Percentiles rank a stretch among this genome's conserved stretches.
These are phyloP conservation scores for Selaginella tamariscina DNA, from an alignment of 75 land plant species.

Conservation along the genomic window DNA sequence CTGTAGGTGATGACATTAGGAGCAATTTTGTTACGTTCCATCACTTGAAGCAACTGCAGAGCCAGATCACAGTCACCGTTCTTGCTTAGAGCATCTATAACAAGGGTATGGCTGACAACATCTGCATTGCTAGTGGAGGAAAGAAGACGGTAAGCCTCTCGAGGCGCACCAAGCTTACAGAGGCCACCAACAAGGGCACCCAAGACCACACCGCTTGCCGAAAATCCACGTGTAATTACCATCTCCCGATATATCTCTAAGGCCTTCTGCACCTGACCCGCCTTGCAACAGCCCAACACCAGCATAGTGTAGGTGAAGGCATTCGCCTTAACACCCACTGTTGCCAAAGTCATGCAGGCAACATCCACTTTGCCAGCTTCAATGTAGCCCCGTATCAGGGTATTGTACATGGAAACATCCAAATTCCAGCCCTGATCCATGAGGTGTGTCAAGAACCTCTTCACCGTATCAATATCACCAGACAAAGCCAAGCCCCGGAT, in stretches of 20 bases:
- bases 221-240: background rate
- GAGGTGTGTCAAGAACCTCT: background rate
- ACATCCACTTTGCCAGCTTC: background rate
- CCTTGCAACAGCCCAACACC: background rate
- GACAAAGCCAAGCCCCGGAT: background rate
- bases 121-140: background rate
- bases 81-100: background rate
- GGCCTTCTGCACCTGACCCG: background rate
- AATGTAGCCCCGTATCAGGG: background rate
- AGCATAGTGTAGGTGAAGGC: background rate
- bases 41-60: background rate
- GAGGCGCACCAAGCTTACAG: background rate
- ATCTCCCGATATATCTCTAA: background rate
- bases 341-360: background rate
- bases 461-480: background rate
- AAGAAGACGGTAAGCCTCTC: background rate
- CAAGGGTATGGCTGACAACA: background rate
- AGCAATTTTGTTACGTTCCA: background rate
- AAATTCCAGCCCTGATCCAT: background rate
- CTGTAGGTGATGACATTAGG: slow-evolving; percentile 1
- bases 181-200: background rate
- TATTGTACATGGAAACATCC: background rate
- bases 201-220: background rate
- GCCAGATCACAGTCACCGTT: background rate
- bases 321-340: background rate